Conservation (phyloP, 2,329 filamentous ascomycete species). For the Trichoderma endophyticum region DNA sequence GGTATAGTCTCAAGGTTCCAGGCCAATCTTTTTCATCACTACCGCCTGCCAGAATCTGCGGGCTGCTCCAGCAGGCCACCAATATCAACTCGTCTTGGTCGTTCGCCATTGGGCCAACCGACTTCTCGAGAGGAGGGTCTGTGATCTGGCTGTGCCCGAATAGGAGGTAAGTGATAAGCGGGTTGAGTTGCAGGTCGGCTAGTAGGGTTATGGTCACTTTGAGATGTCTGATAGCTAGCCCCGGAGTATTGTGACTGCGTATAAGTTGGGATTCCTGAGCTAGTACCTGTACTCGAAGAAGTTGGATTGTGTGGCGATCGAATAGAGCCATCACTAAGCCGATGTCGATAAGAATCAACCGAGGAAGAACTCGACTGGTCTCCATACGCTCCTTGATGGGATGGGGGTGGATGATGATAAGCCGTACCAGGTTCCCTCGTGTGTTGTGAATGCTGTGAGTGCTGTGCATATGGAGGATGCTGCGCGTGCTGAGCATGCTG, state of each 20-base stretch:
- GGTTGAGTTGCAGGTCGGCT: constrained; percentile 33
- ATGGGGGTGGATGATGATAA: constrained; percentile 37
- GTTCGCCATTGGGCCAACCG: constrained; percentile 46
- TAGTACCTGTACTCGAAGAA: constrained; percentile 33
- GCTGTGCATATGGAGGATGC: neutral
- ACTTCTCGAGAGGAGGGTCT: constrained; percentile 21
- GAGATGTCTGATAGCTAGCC: constrained; percentile 50
- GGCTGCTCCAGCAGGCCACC: constrained; percentile 60
- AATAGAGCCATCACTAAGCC: constrained; percentile 38
- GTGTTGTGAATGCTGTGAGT: constrained; percentile 21
- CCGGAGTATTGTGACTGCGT: constrained; percentile 47
- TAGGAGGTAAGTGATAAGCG: constrained; percentile 48
- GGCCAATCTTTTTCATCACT: too few species aligned
- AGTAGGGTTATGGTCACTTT: constrained; percentile 46
- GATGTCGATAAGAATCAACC: constrained; percentile 45
- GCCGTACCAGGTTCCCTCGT: constrained; percentile 41
- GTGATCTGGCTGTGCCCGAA: constrained; percentile 39
- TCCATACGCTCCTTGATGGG: constrained; percentile 35
- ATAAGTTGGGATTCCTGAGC: constrained; percentile 33
- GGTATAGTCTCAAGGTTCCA: too few species aligned
- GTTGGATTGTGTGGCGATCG: constrained; percentile 20
- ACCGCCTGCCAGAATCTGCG: constrained; percentile 34
- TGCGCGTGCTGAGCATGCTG: constrained; percentile 30
- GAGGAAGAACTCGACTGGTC: constrained; percentile 46
- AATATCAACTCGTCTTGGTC: constrained; percentile 56